Evolutionary conservation across 2,329 filamentous ascomycete genomes (phyloP), one percentile per base, ranked within the genome.

Genomic region (Alternaria burnsii): DNA sequence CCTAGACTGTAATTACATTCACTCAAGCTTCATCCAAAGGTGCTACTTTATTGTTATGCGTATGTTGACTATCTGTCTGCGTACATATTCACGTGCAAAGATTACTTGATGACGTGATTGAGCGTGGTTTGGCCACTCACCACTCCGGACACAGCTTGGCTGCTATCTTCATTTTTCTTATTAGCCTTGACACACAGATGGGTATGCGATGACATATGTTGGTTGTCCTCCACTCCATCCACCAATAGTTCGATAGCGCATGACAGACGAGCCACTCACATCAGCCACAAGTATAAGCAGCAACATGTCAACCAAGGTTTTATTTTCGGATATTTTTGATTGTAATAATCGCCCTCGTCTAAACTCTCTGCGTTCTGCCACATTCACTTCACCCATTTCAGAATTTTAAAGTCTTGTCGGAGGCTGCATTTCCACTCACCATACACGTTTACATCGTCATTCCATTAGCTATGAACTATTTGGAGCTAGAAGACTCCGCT

Each of bases 401-500:
- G 18, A 9, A 32, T 14, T 3, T 38, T 2, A 16, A 38, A 16
- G 14, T 36, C 32, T 36, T 36, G n/a, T 38, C 4, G 30, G 5
- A 8, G 10, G 10, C 11, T 42, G 36, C 36, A 42, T 7, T 30
- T 42, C 18, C 6, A 41, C 26, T 6, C 38, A 32, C 18, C 7
- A 30, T 32, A 22, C 34, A 32, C 12, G 3, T 3, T 4, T 24
- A 20, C 16, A 16, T 14, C 16, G 2, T 14, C 7, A 10, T 5
- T 0, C 5, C 44, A 10, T 30, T 28, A 41, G 4, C 6, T 40
- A 52, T 60, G 53, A 40, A 60, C 7, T 57, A 57, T 30, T 46
- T 57, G 42, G 48, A 65, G 47, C 55, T 63, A 55, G 51, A 65
- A 60, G 41, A 65, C 16, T 46, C 51, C 20, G 58, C 48, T 14